These are phyloP conservation scores for Apiotrichum veenhuisii DNA, from an alignment of 1,284 basidiomycete species.

Conservation along the genomic window DNA sequence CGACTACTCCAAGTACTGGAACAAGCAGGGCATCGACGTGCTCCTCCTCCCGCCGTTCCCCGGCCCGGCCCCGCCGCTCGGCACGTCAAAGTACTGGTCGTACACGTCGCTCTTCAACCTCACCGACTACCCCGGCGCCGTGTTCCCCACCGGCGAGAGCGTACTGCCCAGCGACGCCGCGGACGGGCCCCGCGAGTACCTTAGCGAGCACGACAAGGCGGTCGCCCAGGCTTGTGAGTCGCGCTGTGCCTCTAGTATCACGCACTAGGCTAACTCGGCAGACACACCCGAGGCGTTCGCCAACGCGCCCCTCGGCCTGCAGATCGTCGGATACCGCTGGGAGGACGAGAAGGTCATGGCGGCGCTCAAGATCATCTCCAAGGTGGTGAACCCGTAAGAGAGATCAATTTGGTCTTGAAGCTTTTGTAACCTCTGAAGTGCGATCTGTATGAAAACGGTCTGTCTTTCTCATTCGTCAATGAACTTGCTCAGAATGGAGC, in stretches of 20 bases:
- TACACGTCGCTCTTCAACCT: conserved; percentile 67
- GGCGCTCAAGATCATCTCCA: conserved; percentile 17
- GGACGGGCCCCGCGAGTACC: too few relatives aligned
- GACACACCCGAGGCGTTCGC: conserved; percentile 13
- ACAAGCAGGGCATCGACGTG: conserved; percentile 32
- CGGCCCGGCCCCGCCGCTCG: conserved; percentile 35
- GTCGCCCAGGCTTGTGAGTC: conserved; percentile 58
- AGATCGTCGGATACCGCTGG: conserved; percentile 22
- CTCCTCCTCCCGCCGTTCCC: conserved; percentile 38
- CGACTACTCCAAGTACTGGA: conserved; percentile 29
- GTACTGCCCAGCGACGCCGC: too few relatives aligned
- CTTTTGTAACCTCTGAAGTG: too few relatives aligned
- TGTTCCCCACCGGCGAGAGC: conserved; percentile 67
- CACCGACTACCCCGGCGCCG: conserved; percentile 62
- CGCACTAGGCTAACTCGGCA: neutral
- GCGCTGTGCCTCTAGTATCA: too few relatives aligned
- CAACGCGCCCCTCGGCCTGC: conserved; percentile 25
- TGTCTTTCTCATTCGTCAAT: too few relatives aligned
- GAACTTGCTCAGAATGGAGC: too few relatives aligned
- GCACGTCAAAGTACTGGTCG: conserved; percentile 37
- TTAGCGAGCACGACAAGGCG: conserved; percentile 52
- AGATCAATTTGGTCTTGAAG: too few relatives aligned
- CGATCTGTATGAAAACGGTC: too few relatives aligned
- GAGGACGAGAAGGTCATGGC: conserved; percentile 27
- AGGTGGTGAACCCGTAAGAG: too few relatives aligned